Base-by-base conservation (phyloP, 768 basidiomycete species). In the Amylocystis lapponica region DNA sequence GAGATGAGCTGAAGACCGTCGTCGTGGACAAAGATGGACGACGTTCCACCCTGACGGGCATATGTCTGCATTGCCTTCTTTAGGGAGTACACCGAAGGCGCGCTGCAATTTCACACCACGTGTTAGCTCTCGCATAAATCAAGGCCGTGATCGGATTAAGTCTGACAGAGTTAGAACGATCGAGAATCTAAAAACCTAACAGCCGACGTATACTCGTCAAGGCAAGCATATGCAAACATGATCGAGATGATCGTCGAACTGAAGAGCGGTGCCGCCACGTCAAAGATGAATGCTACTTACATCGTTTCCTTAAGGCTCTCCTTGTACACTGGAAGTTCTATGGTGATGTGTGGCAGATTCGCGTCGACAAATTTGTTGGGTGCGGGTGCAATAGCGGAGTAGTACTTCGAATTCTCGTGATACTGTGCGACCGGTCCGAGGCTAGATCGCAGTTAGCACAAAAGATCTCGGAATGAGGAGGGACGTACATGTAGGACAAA, bases 21-120 rank as follows among this genome's bases (percentile, higher is more conserved):
- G 55, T 91, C 90, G 60, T 88, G 85, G 13, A 93, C 68, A 34
- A 91, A 72, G 57, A 93, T 88, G 21, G 78, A 61, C 9, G 83
- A 86, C 1, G 83, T 82, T 5, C 87, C 88, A 36, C 90, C 88
- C 61, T 93, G 89, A n/a, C 88, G 72, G 5, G 89, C 88, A 56
- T 91, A 90, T n/a, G 86, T 86, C 60, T 86, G 86, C 80, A 90
- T 90, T 1, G 87, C 88, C 65, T 81, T 83, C 64, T 89, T 89
- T 49, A 82, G 66, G 0, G 83, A 90, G 54, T 74, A 74, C 4
- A 93, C 79, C 14, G 86, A 87, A 4, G 83, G 86, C 6, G 78
- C 57, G 48, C 86, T 88, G 57, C 5, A 48, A 45, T 17, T 17
- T 36, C 39, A 22, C 20, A 40, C 35, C 30, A 34, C 33, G 39